Evolutionary conservation across 345 rosid genomes (phyloP).

Genomic region (Populus simonii): DNA sequence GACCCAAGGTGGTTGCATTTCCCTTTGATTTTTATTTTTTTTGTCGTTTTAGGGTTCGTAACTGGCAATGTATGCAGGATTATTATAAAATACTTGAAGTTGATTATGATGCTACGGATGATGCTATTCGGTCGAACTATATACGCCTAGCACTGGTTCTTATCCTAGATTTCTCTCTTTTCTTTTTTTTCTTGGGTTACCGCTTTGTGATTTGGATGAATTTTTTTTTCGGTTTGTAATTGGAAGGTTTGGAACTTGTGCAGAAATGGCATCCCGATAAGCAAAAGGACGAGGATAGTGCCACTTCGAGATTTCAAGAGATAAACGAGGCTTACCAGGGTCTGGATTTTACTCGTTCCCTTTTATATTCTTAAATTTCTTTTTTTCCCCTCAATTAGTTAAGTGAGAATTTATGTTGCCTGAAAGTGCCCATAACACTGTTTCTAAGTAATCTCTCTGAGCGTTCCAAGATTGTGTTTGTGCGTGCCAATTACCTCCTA

Average conservation of each 20-base stretch:
- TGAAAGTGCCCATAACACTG: too few species aligned
- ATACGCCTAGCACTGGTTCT: slow-evolving; percentile 91
- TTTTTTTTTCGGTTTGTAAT: background rate
- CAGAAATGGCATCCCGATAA: slow-evolving; percentile 99
- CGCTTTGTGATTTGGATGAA: background rate
- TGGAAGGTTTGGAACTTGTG: slow-evolving; percentile 9
- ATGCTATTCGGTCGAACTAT: slow-evolving; percentile 81
- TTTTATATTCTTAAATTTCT: background rate
- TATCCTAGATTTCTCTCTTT: background rate
- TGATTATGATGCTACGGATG: slow-evolving; percentile 76
- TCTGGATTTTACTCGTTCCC: slow-evolving; percentile 16
- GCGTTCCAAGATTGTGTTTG: too few species aligned
- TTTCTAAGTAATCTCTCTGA: too few species aligned
- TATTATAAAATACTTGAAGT: slow-evolving; percentile 83
- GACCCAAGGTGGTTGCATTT: slow-evolving; percentile 50
- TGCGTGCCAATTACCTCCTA: too few species aligned
- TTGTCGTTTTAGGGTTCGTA: background rate
- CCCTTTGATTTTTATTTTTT: background rate
- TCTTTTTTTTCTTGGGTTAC: background rate
- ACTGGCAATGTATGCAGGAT: slow-evolving; percentile 47
- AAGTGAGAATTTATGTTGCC: background rate
- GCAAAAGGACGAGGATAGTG: slow-evolving; percentile 53
- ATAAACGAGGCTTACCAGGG: slow-evolving; percentile 97
- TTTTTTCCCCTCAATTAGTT: background rate
- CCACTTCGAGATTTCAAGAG: slow-evolving; percentile 86